Conservation (phyloP, 805 yeast species). For the Lachancea cidri region DNA sequence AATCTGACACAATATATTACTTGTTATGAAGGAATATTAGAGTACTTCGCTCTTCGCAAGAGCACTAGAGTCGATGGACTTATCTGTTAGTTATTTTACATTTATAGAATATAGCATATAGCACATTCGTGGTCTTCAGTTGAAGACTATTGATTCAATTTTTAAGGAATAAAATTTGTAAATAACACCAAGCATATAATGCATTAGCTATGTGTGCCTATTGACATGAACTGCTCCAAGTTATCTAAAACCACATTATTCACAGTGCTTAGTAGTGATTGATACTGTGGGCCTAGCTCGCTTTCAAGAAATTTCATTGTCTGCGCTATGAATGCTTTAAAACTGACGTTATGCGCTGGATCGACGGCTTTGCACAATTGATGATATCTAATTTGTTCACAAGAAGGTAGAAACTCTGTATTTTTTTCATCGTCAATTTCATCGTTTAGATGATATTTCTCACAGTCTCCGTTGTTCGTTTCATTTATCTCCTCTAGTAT, state of each 20-base stretch:
- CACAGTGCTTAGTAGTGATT: constrained; percentile 18
- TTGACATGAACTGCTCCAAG: constrained; percentile 22
- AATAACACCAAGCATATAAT: too few relatives aligned
- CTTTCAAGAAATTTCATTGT: constrained; percentile 24
- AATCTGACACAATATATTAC: constrained; percentile 63
- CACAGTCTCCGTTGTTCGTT: constrained; percentile 48
- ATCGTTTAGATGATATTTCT: constrained; percentile 44
- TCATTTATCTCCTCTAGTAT: constrained; percentile 77
- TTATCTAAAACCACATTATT: constrained; percentile 24
- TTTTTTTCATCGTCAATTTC: constrained; percentile 31
- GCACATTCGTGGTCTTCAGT: neutral
- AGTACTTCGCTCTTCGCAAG: constrained; percentile 19
- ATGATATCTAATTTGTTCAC: constrained; percentile 42
- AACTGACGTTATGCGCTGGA: constrained; percentile 49
- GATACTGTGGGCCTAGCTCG: constrained; percentile 23
- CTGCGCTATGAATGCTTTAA: constrained; percentile 42
- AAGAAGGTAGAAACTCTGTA: constrained; percentile 26
- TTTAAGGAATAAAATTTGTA: neutral
- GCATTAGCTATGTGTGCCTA: constrained; percentile 9
- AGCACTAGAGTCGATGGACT: neutral
- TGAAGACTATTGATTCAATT: neutral
- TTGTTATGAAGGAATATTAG: constrained; percentile 54
- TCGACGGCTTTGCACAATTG: constrained; percentile 37
- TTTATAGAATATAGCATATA: neutral
- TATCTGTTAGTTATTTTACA: neutral